These are phyloP conservation scores for Phtheirospermum japonicum DNA, from an alignment of 257 asterid genomes.

Conservation along the genomic window DNA sequence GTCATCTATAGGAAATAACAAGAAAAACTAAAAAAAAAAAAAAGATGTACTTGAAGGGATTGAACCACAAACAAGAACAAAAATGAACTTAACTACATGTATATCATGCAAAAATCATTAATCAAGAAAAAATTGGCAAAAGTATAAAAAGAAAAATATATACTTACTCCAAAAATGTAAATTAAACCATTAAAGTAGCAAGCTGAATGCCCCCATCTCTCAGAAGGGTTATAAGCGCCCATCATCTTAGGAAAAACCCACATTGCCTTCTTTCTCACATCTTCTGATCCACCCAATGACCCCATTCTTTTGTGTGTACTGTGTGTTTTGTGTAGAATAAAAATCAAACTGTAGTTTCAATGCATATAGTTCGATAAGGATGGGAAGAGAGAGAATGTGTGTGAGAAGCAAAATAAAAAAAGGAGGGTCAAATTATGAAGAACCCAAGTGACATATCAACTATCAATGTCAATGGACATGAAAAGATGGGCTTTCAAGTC, in stretches of 20 bases:
- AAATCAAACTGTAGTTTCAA: neutral
- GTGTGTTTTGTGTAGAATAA: neutral
- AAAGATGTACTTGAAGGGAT: neutral
- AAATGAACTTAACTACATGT: neutral
- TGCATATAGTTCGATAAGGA: conserved; percentile 26
- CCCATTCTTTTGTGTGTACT: conserved; percentile 39
- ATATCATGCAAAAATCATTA: conserved; percentile 25
- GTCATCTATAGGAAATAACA: neutral
- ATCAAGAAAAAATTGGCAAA: no score
- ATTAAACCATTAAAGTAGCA: conserved; percentile 70
- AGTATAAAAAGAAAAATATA: no score
- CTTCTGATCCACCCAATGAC: conserved; percentile 46
- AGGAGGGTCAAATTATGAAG: conserved; percentile 55
- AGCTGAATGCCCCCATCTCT: conserved; percentile 99
- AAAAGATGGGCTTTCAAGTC: conserved; percentile 99
- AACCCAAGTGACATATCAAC: conserved; percentile 87
- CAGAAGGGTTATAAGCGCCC: conserved; percentile 73
- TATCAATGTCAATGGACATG: conserved; percentile 95
- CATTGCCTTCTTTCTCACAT: conserved; percentile 60
- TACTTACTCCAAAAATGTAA: conserved; percentile 84
- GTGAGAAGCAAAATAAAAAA: neutral
- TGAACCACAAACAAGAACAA: conserved; percentile 2
- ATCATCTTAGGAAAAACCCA: conserved; percentile 67
- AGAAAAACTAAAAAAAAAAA: neutral
- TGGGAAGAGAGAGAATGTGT: conserved; percentile 21